Evolutionary conservation across 768 basidiomycete genomes (phyloP).

Genomic region (Lepiota venenata): DNA sequence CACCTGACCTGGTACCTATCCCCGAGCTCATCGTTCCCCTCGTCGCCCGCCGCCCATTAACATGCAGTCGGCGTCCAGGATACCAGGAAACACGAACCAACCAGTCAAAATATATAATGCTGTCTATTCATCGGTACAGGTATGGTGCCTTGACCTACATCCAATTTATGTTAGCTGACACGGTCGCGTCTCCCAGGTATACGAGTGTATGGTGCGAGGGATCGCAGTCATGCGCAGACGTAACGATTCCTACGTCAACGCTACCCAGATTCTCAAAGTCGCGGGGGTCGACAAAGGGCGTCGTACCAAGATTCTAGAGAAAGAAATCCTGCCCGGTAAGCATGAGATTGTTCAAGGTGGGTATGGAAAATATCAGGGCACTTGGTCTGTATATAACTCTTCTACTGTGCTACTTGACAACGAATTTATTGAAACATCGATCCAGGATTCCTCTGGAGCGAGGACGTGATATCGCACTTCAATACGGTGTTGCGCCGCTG

Average conservation of each 20-base stretch:
- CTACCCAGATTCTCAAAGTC: conserved; percentile 98
- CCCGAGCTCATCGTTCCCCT: conserved; percentile 24
- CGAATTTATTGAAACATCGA: conserved; percentile 1
- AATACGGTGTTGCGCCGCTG: conserved; percentile 87
- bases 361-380: conserved; percentile 99
- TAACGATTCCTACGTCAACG: conserved; percentile 94
- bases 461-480: conserved; percentile 87
- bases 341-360: conserved; percentile 99
- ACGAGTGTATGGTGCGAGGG: conserved; percentile 97
- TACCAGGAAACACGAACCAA: conserved; percentile 41
- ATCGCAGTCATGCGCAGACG: conserved; percentile 98
- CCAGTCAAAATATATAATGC: conserved; percentile 91
- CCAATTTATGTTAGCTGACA: conserved; percentile 23
- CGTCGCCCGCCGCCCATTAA: conserved; percentile 20
- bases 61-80: conserved; percentile 47
- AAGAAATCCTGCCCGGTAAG: conserved; percentile 92
- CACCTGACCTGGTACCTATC: conserved; percentile 31
- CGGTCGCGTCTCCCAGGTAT: conserved; percentile 63
- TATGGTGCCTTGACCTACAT: conserved; percentile 15
- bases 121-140: conserved; percentile 89
- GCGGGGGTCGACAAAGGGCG: conserved; percentile 97
- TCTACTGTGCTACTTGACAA: conserved; percentile 15
- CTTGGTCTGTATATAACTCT: conserved; percentile 62
- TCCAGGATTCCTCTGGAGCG: conserved; percentile 93
- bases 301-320: conserved; percentile 94